Evolutionary conservation across 257 asterid species (phyloP), one percentile per base, ranked within the genome.

Genomic region (Ballota nigra): DNA sequence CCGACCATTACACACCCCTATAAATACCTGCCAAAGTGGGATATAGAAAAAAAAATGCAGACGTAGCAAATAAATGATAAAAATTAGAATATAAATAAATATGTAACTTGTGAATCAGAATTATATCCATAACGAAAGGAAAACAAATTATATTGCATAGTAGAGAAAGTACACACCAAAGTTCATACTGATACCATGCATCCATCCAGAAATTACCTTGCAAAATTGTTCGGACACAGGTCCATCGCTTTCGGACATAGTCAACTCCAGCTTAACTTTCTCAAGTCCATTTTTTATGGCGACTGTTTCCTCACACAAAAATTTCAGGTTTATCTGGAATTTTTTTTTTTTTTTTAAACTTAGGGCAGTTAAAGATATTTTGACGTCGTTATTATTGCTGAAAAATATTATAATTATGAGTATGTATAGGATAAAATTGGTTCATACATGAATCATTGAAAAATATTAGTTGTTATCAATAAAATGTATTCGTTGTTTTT

Each of bases 221-320:
- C 86, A 81, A 34, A 92, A 92, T 22, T 79, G 71, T 53, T 86
- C 95, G 24, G 96, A 92, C 76, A 88, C 87, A 28, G 86, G 84
- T 65, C 98, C 98, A 71, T 92, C 98, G 41, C 80, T 86, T 79
- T 90, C 97, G 59, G 95, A 84, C 90, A 83, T 78, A 81, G 98
- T 83, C 75, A 92, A 71, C 79, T 92, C 98, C 80, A 90, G 97
- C 75, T 86, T 82, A 71, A 92, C 87, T 75, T 88, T 92, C 79
- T 92, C 97, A 23, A 92, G 92, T 29, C 98, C 98, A 86, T 92
- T 92, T 85, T 82, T 92, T 77, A 92, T 81, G 60, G 96, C 90
- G 84, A 90, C 96, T 97, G 90, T 92, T 81, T 90, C 98, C 89
- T 90, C 98, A 4, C 97, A 97, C 80, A 92, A 83, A 72, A 70